Evolutionary conservation across 495 filamentous ascomycete genomes (phyloP).

Genomic region (Cercophora sp.): DNA sequence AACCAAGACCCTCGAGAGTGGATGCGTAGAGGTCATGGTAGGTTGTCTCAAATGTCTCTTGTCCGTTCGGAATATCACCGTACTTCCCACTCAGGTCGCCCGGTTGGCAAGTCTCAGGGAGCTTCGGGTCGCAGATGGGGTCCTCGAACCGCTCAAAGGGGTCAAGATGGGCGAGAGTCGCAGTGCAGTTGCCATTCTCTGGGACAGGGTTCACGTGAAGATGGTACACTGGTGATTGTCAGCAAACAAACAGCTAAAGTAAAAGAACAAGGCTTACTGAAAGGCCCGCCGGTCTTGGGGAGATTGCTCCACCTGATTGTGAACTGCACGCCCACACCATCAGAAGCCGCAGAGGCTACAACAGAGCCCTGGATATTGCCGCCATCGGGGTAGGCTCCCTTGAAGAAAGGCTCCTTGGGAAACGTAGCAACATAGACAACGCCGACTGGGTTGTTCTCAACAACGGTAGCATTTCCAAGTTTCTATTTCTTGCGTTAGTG

Average conservation of each 20-base stretch:
- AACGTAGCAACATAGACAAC: constrained; percentile 57
- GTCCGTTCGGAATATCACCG: constrained; percentile 52
- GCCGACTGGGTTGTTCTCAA: constrained; percentile 60
- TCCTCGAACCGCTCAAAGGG: constrained; percentile 57
- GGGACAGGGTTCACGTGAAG: constrained; percentile 74
- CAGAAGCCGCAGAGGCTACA: constrained; percentile 46
- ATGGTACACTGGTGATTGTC: constrained; percentile 81
- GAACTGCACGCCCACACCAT: constrained; percentile 63
- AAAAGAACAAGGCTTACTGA: constrained; percentile 51
- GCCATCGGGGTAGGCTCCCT: constrained; percentile 44
- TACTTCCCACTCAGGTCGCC: constrained; percentile 85
- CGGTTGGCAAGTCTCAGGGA: constrained; percentile 70
- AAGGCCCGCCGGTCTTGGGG: constrained; percentile 62
- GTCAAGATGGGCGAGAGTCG: constrained; percentile 58
- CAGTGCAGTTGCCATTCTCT: constrained; percentile 72
- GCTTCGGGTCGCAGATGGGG: constrained; percentile 57
- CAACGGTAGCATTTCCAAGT: constrained; percentile 52
- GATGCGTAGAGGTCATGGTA: constrained; percentile 70
- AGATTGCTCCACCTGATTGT: constrained; percentile 60
- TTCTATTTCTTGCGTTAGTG: constrained; percentile 23
- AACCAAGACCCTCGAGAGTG: constrained; percentile 47
- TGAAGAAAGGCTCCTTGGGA: constrained; percentile 47
- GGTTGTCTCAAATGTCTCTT: constrained; percentile 36
- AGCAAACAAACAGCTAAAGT: not conserved
- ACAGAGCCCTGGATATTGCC: constrained; percentile 60